Evolutionary conservation across 495 filamentous ascomycete species (phyloP).

Genomic region (Aspergillus nidulans): DNA sequence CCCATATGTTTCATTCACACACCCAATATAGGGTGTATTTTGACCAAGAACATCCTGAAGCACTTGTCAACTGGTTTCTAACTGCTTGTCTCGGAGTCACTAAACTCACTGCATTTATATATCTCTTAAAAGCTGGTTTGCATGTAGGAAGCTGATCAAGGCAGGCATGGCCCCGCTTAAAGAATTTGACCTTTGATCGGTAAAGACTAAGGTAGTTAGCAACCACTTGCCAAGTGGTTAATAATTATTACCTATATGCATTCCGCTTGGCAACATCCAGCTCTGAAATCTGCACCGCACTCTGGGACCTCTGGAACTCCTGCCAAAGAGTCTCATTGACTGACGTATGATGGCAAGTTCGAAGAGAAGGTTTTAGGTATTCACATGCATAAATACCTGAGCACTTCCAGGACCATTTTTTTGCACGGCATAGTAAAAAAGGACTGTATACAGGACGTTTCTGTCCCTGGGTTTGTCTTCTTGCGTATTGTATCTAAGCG

Average conservation of each 20-base stretch:
- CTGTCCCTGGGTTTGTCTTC: background rate
- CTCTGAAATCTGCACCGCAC: background rate
- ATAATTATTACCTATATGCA: conserved; percentile 8
- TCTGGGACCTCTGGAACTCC: background rate
- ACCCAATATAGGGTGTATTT: background rate
- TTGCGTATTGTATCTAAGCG: conserved; percentile 13
- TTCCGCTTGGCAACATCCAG: conserved; percentile 2
- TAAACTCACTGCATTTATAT: background rate
- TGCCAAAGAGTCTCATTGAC: conserved; percentile 6
- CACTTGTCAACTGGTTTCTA: background rate
- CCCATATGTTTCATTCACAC: background rate
- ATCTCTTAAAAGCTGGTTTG: background rate
- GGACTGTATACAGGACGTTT: background rate
- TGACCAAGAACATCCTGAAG: too few species aligned
- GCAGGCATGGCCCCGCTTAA: conserved; percentile 4
- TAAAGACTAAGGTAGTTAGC: conserved; percentile 5
- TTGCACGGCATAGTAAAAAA: background rate
- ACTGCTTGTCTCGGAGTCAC: background rate
- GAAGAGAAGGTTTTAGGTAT: background rate
- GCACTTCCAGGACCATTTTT: conserved; percentile 10
- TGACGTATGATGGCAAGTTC: conserved; percentile 4
- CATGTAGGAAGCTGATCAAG: conserved; percentile 2
- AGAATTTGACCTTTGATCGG: conserved; percentile 5
- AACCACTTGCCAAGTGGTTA: background rate
- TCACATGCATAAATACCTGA: conserved; percentile 8